Base-by-base conservation (phyloP, 768 basidiomycete species). In the Pisolithus albus region DNA sequence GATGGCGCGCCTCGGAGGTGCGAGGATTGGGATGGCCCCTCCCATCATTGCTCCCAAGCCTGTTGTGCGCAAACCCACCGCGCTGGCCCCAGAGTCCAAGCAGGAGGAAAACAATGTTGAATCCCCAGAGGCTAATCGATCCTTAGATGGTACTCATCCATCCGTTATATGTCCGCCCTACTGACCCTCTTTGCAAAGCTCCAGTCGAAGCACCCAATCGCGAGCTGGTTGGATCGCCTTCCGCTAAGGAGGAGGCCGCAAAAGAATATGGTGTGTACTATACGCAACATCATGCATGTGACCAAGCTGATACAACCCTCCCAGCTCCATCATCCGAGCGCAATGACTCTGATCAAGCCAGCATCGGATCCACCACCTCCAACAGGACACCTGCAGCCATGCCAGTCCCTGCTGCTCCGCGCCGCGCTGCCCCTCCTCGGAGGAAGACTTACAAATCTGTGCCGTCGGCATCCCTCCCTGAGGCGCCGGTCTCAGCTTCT, bases 1-100 rank as follows among this genome's bases (percentile, higher is more conserved):
- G 43, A 92, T 98, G 91, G 92, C 92, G 39, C 85, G 86, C 53
- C 76, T 97, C 16, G 94, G 94, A 26, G 94, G 92, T 45, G 81
- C 89, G 13, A 74, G 84, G 50, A 72, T 92, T 21, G 89, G 88
- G 4, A 87, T 95, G 86, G 80, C 74, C 1, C 83, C 85, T 1
- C 84, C 88, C 46, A 71, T 84, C 52, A 83, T 89, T 67, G 83
- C 79, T 13, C 74, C 74, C 49, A 78, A 78, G 55, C 79, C 80
- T 1, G 64, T 64, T 26, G 53, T 61, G 24, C 73, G 68, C 55
- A 73, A 66, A 55, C 50, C 55, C 9, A 55, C 57, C 4, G 34
- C 52, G 3, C 49, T 63, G n/a, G 47, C 55, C 36, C 56, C 56
- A 34, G 58, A 62, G 42, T 51, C 53, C 42, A 64, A 61, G 45